Base-by-base conservation (phyloP, 2,329 filamentous ascomycete species). In the Beauveria rudraprayagi region DNA sequence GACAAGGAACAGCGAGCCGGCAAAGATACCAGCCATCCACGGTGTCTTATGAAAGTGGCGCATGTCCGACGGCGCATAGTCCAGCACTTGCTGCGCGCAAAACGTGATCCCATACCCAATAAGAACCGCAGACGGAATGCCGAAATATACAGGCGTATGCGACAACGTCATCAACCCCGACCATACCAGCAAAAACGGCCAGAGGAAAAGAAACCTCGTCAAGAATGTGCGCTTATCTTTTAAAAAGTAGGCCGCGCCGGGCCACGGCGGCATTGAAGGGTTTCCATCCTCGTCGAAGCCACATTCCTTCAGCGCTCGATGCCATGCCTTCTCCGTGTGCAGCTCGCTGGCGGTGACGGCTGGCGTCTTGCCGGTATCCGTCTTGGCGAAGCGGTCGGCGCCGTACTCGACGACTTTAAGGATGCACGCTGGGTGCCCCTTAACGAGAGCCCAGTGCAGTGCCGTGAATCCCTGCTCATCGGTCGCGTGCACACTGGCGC, bases 331-430 rank as follows among this genome's bases (percentile, higher is more conserved):
- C 53, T 83, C 80, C 0, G 92, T 95, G 71, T 94, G 95, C 80
- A 99, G 92, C 73, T 97, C 94, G 67, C 86, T 82, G 1, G 94
- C 93, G 9, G 92, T 95, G 58, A 87, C 83, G 0, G 87, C 84
- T 0, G 94, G 94, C 8, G 92, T 94, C 80, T 99, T 97, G 64
- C 93, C 93, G 52, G 91, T 90, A 59, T 86, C 83, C 30, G 92
- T 97, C 76, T 92, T 89, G 43, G 90, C 91, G 71, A 96, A 97
- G 51, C 94, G 85, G 75, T 99, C 94, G 28, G 92, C 87, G 52
- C 94, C 95, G 72, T 97, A 97, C 77, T 99, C 94, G 67, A 99
- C 83, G 50, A 99, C 80, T 75, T 97, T 97, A 71, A 95, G 87
- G 65, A 99, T 89, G 72, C 92, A 97, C 11, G 87, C 87, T 63